Conservation (phyloP, 1,139 yeast species). For the Pichiaceae sp. region DNA sequence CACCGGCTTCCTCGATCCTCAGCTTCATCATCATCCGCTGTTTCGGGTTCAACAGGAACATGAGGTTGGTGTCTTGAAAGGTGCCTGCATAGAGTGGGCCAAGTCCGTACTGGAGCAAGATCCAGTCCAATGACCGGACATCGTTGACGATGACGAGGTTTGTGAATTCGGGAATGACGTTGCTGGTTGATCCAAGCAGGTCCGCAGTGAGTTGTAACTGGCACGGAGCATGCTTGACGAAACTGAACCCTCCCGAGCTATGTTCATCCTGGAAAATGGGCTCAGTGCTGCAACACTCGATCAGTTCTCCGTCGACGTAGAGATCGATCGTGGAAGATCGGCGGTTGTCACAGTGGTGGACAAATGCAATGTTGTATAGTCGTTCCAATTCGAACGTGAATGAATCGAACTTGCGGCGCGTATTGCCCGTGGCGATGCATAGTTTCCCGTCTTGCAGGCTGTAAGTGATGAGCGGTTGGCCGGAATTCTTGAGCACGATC, state of each 20-base stretch:
- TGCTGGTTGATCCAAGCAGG: conserved; percentile 8
- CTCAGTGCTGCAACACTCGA: conserved; percentile 22
- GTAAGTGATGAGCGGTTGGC: background rate
- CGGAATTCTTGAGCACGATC: background rate
- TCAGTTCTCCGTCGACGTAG: conserved; percentile 26
- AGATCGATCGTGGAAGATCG: conserved; percentile 22
- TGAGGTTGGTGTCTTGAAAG: conserved; percentile 28
- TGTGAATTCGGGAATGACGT: conserved; percentile 11
- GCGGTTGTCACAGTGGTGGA: conserved; percentile 15
- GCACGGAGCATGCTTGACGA: background rate
- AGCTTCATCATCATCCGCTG: conserved; percentile 27
- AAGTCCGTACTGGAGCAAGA: conserved; percentile 26
- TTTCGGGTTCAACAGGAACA: conserved; percentile 26
- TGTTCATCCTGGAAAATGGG: conserved; percentile 8
- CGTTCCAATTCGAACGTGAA: conserved; percentile 18
- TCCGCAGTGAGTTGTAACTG: conserved; percentile 1
- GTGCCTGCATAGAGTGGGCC: conserved; percentile 32
- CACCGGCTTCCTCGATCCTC: conserved; percentile 15
- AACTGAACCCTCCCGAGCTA: background rate
- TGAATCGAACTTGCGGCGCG: conserved; percentile 16
- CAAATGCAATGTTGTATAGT: conserved; percentile 20
- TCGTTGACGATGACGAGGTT: conserved; percentile 21
- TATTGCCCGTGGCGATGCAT: background rate
- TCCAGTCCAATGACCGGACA: conserved; percentile 26
- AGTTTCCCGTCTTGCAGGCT: conserved; percentile 3